Evolutionary conservation across 169 alveolate species (phyloP).

Genomic region (Eimeria brunetti): DNA sequence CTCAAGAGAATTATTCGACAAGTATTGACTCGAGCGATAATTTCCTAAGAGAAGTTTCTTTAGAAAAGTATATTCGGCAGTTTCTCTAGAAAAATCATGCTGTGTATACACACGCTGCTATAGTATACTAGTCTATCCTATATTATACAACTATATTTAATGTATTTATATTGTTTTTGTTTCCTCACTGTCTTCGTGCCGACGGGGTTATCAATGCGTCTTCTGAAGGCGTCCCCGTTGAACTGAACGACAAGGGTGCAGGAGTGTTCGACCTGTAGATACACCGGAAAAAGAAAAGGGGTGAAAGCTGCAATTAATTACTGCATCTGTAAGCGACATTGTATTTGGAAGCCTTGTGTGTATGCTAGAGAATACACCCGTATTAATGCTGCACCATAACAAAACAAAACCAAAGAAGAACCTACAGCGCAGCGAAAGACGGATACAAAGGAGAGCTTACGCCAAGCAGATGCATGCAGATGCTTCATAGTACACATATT

Average conservation of each 20-base stretch:
- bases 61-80: too few relatives aligned
- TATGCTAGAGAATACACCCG: background rate
- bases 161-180: too few relatives aligned
- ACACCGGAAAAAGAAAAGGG: background rate
- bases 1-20: too few relatives aligned
- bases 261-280: conserved; percentile 64
- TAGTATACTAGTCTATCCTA: too few relatives aligned
- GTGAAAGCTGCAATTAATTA: background rate
- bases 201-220: conserved; percentile 23
- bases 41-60: too few relatives aligned
- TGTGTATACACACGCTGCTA: too few relatives aligned
- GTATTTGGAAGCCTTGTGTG: background rate
- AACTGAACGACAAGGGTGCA: conserved; percentile 69
- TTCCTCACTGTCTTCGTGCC: conserved; percentile 71
- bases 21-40: too few relatives aligned
- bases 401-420: background rate
- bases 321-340: background rate
- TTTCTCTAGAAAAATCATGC: too few relatives aligned
- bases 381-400: background rate
- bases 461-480: background rate
- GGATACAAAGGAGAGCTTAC: background rate
- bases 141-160: too few relatives aligned
- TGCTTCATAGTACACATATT: too few relatives aligned
- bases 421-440: background rate
- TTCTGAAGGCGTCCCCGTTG: conserved; percentile 80